phyloP scores from a whole-genome alignment of 345 rosid genomes.

The Hibiscus mutabilis region DNA sequence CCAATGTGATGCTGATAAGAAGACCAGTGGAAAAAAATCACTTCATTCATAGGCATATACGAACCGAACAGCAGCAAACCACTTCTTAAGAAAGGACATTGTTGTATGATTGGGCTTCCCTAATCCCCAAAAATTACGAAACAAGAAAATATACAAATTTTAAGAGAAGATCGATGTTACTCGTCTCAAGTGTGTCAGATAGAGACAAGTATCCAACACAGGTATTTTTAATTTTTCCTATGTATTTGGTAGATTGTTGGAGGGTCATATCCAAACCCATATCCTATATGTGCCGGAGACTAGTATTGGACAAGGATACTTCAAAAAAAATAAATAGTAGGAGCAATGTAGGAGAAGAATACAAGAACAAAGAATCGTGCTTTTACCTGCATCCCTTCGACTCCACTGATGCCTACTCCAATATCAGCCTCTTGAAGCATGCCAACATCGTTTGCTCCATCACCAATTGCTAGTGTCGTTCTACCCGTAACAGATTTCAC shows the following conservation, averaged over 20 bases:
- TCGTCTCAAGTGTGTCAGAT: background rate
- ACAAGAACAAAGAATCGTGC: background rate
- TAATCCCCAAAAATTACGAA: background rate
- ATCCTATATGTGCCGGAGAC: background rate
- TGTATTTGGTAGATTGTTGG: background rate
- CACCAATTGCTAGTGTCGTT: constrained; percentile 76
- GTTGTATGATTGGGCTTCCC: background rate
- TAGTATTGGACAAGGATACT: background rate
- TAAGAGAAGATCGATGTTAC: background rate
- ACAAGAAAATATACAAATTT: background rate
- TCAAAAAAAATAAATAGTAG: background rate
- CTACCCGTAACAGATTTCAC: constrained; percentile 53
- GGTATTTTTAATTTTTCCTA: background rate
- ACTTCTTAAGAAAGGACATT: background rate
- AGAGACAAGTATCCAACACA: background rate
- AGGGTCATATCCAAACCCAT: background rate
- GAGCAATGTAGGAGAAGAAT: background rate
- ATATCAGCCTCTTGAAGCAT: constrained; percentile 98
- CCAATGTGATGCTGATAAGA: background rate
- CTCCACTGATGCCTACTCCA: constrained; percentile 92
- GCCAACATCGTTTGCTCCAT: constrained; percentile 93
- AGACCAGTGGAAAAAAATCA: background rate
- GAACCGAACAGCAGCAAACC: background rate
- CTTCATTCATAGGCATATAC: background rate
- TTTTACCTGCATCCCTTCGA: constrained; percentile 92